These are phyloP conservation scores for Globisporangium sylvaticum DNA, from an alignment of 352 stramenopile genomes.

Conservation along the genomic window DNA sequence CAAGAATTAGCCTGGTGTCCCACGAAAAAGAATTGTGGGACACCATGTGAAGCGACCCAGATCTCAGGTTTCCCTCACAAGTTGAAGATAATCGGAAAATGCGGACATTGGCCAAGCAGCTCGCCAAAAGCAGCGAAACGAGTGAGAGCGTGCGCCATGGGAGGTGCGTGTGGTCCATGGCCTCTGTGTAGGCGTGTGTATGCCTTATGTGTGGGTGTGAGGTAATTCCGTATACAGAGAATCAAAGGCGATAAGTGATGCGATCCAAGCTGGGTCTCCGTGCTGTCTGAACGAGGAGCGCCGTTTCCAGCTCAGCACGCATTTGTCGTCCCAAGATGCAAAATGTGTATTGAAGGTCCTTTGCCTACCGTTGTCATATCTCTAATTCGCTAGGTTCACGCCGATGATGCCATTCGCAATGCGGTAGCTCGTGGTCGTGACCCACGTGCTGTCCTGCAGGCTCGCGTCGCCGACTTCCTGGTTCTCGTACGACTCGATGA, in stretches of 20 bases:
- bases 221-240: background rate
- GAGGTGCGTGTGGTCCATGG: background rate
- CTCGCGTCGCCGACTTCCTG: slow-evolving; percentile 34
- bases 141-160: too few relatives aligned
- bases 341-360: background rate
- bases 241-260: background rate
- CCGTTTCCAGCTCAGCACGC: background rate
- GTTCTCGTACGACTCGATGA: slow-evolving; percentile 74
- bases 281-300: background rate
- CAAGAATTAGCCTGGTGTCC: background rate
- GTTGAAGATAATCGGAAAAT: too few relatives aligned
- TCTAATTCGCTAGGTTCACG: background rate
- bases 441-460: slow-evolving; percentile 40
- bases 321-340: background rate
- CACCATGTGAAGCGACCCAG: background rate
- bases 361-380: too few relatives aligned
- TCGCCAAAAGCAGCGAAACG: too few relatives aligned
- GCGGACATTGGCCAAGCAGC: too few relatives aligned
- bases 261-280: background rate
- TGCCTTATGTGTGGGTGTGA: background rate
- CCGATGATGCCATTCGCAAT: background rate
- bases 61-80: background rate
- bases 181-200: background rate
- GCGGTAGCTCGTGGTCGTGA: slow-evolving; percentile 35
- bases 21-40: background rate